phyloP scores from a whole-genome alignment of 2,329 filamentous ascomycete species.

The Hypoxylon sp. region DNA sequence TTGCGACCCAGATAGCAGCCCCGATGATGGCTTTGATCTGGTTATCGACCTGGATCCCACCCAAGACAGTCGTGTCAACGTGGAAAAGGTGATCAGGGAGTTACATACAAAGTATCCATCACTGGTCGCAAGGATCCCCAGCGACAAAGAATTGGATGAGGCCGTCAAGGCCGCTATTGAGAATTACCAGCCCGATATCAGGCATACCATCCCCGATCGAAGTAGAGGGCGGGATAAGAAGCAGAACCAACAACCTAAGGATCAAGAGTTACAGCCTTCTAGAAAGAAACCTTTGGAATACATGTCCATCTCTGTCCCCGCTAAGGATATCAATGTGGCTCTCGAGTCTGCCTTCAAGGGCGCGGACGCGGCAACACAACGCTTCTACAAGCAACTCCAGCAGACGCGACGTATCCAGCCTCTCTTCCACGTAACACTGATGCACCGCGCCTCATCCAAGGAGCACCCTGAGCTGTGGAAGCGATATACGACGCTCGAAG shows the following conservation, averaged over 20 bases:
- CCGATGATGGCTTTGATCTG: constrained; percentile 85
- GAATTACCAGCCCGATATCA: constrained; percentile 81
- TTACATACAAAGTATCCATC: constrained; percentile 84
- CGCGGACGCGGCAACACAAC: constrained; percentile 64
- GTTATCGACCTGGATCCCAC: constrained; percentile 87
- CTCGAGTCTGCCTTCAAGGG: constrained; percentile 79
- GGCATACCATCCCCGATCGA: constrained; percentile 78
- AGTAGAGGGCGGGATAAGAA: constrained; percentile 61
- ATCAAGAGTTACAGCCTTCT: constrained; percentile 53
- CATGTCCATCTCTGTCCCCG: constrained; percentile 64
- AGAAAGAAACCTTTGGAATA: constrained; percentile 69
- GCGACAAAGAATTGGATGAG: constrained; percentile 78
- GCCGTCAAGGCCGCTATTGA: constrained; percentile 82
- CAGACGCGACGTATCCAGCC: constrained; percentile 80
- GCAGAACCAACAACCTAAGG: constrained; percentile 56
- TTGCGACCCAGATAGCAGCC: constrained; percentile 73
- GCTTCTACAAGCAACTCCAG: constrained; percentile 82
- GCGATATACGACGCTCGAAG: constrained; percentile 71
- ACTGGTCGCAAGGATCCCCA: constrained; percentile 78
- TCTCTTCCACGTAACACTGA: constrained; percentile 94
- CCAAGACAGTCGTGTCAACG: constrained; percentile 82
- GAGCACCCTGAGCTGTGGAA: constrained; percentile 80
- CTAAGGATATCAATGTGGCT: constrained; percentile 61
- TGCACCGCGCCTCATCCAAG: constrained; percentile 78
- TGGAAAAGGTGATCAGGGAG: constrained; percentile 81